Percentiles rank a stretch among this genome's conserved stretches.
Conservation (phyloP, 805 yeast genomes). For the Barnettozyma vustinii region DNA sequence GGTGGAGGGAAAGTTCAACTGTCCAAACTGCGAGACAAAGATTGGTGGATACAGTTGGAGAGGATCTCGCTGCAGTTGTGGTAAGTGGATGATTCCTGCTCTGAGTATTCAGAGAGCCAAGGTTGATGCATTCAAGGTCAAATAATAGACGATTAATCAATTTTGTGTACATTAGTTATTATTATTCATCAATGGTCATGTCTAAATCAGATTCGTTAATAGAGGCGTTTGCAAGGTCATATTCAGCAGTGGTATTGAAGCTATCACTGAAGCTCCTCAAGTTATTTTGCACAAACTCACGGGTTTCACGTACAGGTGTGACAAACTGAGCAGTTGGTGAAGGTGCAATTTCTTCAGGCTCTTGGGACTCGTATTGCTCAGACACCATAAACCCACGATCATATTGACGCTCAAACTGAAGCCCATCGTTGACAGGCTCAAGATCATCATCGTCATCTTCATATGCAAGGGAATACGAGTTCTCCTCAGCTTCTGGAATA, state of each 20-base stretch:
- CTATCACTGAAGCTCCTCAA: conserved; percentile 6
- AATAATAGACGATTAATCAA: background rate
- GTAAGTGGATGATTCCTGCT: conserved; percentile 93
- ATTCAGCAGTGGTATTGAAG: conserved; percentile 6
- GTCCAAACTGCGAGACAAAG: conserved; percentile 81
- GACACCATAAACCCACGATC: conserved; percentile 24
- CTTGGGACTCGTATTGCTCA: conserved; percentile 22
- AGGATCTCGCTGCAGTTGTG: conserved; percentile 92
- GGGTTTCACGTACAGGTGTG: conserved; percentile 13
- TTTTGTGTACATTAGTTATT: background rate
- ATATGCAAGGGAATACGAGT: conserved; percentile 29
- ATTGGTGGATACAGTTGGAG: conserved; percentile 94
- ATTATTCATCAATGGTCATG: conserved; percentile 38
- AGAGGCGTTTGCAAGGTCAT: conserved; percentile 22
- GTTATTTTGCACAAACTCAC: conserved; percentile 4
- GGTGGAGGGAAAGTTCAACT: conserved; percentile 82
- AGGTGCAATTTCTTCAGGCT: conserved; percentile 4
- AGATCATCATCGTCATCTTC: conserved; percentile 30
- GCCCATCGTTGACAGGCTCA: conserved; percentile 14
- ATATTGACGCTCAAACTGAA: conserved; percentile 21
- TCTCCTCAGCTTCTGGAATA: conserved; percentile 36
- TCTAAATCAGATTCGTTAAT: conserved; percentile 35
- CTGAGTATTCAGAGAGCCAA: conserved; percentile 74
- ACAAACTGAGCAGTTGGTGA: conserved; percentile 14
- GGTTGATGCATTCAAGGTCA: conserved; percentile 51